Evolutionary conservation across 108 stramenopile species (phyloP).

Genomic region (Pelagomonas calceolata): DNA sequence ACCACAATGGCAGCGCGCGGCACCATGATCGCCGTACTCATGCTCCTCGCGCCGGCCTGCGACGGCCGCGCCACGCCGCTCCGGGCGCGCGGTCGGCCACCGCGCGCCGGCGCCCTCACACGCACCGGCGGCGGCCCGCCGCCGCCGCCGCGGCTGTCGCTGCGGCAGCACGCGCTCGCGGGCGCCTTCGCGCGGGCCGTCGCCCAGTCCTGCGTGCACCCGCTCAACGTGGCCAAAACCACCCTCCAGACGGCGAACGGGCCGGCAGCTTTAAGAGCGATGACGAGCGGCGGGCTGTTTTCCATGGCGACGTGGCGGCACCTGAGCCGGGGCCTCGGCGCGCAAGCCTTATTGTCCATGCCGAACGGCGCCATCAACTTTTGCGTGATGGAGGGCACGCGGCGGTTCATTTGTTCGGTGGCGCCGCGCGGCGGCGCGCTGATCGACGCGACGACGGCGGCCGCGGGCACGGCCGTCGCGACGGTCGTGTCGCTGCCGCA

Average conservation of each 20-base stretch:
- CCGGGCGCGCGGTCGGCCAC: too few species aligned
- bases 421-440: conserved; percentile 34
- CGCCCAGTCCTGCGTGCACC: conserved; percentile 81
- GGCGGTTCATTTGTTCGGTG: conserved; percentile 52
- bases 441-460: too few species aligned
- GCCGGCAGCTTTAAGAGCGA: conserved; percentile 37
- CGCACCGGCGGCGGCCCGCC: too few species aligned
- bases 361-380: conserved; percentile 94
- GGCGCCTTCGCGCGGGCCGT: conserved; percentile 13
- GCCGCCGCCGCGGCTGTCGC: too few species aligned
- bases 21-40: too few species aligned
- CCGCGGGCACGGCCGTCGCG: not conserved
- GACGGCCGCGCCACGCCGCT: too few species aligned
- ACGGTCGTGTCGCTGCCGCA: conserved; percentile 70
- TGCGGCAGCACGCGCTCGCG: too few species aligned
- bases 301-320: not conserved
- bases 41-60: too few species aligned
- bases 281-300: conserved; percentile 19
- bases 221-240: conserved; percentile 87
- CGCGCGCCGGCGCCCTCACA: too few species aligned
- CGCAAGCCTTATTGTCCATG: conserved; percentile 79
- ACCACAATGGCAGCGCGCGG: too few species aligned
- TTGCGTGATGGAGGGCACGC: conserved; percentile 77
- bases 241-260: conserved; percentile 63
- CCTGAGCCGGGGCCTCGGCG: conserved; percentile 79